Base-by-base conservation (phyloP, 805 yeast genomes). In the Candida yuanshanica region DNA sequence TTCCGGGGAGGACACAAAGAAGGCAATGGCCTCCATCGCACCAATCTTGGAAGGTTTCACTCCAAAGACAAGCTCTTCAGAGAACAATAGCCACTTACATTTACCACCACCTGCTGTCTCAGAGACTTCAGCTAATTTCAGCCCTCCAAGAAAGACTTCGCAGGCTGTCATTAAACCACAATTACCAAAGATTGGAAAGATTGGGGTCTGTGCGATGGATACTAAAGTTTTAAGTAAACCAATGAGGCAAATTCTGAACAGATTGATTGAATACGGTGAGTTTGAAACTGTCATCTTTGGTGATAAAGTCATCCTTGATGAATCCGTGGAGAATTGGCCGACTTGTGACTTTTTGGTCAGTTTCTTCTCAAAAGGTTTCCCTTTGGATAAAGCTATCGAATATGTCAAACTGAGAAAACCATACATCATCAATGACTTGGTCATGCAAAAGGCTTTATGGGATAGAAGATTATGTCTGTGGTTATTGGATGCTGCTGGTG, bases 181-280 rank as follows among this genome's bases (percentile, higher is more conserved):
- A 47, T 55, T 80, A 38, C 87, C 86, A 4, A 79, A 74, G 49
- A 78, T 90, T 48, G 98, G 99, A 31, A 90, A 87, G 50, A 87
- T 93, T 52, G 99, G 99, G 39, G 96, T 93, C 2, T 93, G 99
- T 66, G 99, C 99, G 10, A 90, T 93, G 97, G 99, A 93, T 63
- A 82, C 90, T 44, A 93, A 93, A 63, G 99, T 90, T 2, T 73
- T 95, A 56, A 83, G 95, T 34, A 93, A 93, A 66, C 99, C 99
- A 2, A 91, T 97, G 58, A 71, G 98, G 44, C 86, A 85, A 46
- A 93, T 93, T 49, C 69, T 93, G 53, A 89, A 86, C 60, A 70
- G 96, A 39, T 68, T 93, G 57, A 85, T 91, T 44, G 95, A 85
- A 51, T 81, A 85, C 51, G 97, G 96, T 22, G 98, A 93, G 65